Conservation (phyloP, 352 stramenopile species). For the Phytophthora palmivora region DNA sequence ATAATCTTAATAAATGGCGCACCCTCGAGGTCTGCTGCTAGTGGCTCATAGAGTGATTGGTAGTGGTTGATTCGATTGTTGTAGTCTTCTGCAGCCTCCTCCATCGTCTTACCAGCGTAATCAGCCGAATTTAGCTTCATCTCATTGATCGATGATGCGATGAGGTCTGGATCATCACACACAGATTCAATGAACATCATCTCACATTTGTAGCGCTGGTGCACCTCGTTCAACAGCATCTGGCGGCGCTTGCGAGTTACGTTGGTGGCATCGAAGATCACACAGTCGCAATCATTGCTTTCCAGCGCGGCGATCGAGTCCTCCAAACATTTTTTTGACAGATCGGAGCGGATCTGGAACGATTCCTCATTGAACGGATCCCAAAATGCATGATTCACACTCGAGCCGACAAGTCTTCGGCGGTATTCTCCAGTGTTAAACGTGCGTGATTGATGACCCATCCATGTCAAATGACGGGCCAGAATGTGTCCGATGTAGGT, state of each 20-base stretch:
- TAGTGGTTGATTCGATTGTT: conserved; percentile 85
- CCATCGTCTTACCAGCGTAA: conserved; percentile 75
- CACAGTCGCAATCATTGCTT: conserved; percentile 76
- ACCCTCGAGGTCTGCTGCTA: conserved; percentile 61
- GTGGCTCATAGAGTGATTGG: conserved; percentile 70
- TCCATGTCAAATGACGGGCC: conserved; percentile 84
- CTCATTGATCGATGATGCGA: conserved; percentile 84
- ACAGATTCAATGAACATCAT: conserved; percentile 89
- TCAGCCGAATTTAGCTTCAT: conserved; percentile 88
- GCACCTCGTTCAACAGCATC: conserved; percentile 62
- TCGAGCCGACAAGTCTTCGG: conserved; percentile 65
- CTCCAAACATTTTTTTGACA: conserved; percentile 74
- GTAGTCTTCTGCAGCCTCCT: conserved; percentile 79
- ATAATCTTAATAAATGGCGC: conserved; percentile 86
- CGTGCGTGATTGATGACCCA: conserved; percentile 82
- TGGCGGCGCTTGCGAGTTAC: conserved; percentile 72
- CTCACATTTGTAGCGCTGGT: conserved; percentile 75
- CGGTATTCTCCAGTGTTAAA: conserved; percentile 89
- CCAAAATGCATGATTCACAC: conserved; percentile 84
- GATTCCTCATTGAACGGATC: conserved; percentile 80
- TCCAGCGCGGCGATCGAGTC: conserved; percentile 75
- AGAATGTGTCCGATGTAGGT: conserved; percentile 88
- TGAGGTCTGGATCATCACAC: conserved; percentile 73
- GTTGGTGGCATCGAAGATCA: conserved; percentile 88
- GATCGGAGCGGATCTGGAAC: conserved; percentile 69